phyloP scores from a whole-genome alignment of 192 early-diverging fungal species.

The Podila clonocystis region DNA sequence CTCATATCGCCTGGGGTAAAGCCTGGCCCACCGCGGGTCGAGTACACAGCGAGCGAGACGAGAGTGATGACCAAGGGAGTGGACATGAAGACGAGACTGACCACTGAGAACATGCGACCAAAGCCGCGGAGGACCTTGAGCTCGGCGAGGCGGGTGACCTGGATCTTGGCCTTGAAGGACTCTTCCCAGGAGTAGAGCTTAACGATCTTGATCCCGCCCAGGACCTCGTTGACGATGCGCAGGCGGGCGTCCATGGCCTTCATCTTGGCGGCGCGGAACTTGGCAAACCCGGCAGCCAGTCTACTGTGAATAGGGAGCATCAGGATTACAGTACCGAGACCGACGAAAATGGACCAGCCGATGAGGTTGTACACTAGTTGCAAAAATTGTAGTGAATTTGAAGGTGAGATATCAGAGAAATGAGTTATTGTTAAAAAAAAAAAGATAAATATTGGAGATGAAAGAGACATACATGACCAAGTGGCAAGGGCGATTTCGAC shows the following conservation, averaged over 20 bases:
- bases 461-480: background rate
- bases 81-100: conserved; percentile 15
- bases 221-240: conserved; percentile 43
- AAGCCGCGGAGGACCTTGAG: conserved; percentile 9
- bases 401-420: too few species aligned
- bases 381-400: background rate
- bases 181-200: too few species aligned
- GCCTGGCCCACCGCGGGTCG: conserved; percentile 17
- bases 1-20: conserved; percentile 22
- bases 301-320: conserved; percentile 20
- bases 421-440: too few species aligned
- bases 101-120: conserved; percentile 8
- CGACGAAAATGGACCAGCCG: conserved; percentile 35
- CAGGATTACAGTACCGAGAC: conserved; percentile 13
- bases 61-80: conserved; percentile 24
- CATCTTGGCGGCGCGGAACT: conserved; percentile 13
- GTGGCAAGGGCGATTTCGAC: conserved; percentile 10
- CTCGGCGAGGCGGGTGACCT: conserved; percentile 4
- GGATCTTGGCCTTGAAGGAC: conserved; percentile 23
- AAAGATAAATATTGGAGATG: too few species aligned
- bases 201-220: conserved; percentile 52
- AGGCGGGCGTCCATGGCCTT: conserved; percentile 48
- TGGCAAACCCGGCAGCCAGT: conserved; percentile 1
- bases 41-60: conserved; percentile 15
- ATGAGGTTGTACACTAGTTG: conserved; percentile 22